Conservation (phyloP, 306 rosid genomes). For the Acacia confusa region DNA sequence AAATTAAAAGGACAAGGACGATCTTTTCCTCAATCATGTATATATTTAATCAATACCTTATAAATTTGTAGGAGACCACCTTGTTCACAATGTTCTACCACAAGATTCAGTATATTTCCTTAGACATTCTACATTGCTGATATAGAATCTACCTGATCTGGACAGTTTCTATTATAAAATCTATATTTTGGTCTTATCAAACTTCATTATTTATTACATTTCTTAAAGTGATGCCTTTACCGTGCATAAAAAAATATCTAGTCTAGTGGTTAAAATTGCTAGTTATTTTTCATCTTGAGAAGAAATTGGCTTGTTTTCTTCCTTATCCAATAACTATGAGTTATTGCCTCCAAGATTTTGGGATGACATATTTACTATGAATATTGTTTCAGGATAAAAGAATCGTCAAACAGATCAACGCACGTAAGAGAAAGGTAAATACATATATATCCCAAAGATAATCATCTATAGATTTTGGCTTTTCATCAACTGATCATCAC, state of each 20-base stretch:
- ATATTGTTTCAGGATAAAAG: constrained; percentile 21
- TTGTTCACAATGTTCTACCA: too few relatives aligned
- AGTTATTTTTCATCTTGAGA: background rate
- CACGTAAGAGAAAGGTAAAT: background rate
- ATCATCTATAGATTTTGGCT: background rate
- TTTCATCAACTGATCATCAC: background rate
- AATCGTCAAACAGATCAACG: background rate
- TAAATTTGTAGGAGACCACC: too few relatives aligned
- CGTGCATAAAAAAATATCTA: background rate
- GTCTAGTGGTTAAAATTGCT: background rate
- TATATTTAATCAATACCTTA: too few relatives aligned
- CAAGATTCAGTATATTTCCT: too few relatives aligned
- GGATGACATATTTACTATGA: background rate
- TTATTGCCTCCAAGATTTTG: background rate
- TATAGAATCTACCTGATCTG: too few relatives aligned
- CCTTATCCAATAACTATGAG: background rate
- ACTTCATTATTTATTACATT: background rate
- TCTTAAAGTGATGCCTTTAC: background rate
- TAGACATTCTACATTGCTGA: too few relatives aligned
- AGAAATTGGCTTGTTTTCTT: background rate
- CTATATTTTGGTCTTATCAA: background rate
- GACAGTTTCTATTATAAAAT: too few relatives aligned
- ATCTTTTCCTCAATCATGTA: background rate
- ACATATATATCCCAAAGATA: background rate
- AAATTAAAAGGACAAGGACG: background rate